These are phyloP conservation scores for Mycena kentingensis DNA, from an alignment of 768 basidiomycete genomes.

Conservation along the genomic window DNA sequence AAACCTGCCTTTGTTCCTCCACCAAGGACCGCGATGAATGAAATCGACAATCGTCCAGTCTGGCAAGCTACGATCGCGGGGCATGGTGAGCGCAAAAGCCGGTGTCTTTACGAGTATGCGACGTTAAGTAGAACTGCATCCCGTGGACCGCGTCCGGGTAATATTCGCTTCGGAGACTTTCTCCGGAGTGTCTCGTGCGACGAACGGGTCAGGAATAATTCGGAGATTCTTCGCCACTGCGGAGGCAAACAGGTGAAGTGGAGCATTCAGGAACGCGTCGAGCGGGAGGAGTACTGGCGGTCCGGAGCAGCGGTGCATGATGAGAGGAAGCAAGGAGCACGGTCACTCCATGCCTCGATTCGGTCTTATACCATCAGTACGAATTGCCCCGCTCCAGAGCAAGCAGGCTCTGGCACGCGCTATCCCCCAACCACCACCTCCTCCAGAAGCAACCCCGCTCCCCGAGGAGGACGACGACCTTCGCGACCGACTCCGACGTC, in stretches of 20 bases:
- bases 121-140: slow-evolving; percentile 14
- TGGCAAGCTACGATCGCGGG: slow-evolving; percentile 35
- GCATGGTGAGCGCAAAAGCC: slow-evolving; percentile 3
- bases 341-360: neutral
- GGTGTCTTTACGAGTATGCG: neutral
- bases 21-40: slow-evolving; percentile 62
- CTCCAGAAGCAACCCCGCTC: neutral
- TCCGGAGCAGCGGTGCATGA: neutral
- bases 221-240: neutral
- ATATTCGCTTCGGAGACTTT: too few species aligned
- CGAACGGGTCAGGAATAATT: neutral
- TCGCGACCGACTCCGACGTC: slow-evolving; percentile 43
- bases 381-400: neutral
- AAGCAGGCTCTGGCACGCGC: neutral
- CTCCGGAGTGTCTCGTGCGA: slow-evolving; percentile 2
- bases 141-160: slow-evolving; percentile 20
- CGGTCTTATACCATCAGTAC: neutral
- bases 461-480: slow-evolving; percentile 30
- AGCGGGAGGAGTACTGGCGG: neutral
- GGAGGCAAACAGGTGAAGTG: neutral
- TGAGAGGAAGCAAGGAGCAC: neutral
- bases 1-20: slow-evolving; percentile 56
- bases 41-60: slow-evolving; percentile 61
- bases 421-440: neutral
- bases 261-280: neutral